These are phyloP conservation scores for Fusarium torreyae DNA, from an alignment of 2,329 filamentous ascomycete species.

Conservation along the genomic window DNA sequence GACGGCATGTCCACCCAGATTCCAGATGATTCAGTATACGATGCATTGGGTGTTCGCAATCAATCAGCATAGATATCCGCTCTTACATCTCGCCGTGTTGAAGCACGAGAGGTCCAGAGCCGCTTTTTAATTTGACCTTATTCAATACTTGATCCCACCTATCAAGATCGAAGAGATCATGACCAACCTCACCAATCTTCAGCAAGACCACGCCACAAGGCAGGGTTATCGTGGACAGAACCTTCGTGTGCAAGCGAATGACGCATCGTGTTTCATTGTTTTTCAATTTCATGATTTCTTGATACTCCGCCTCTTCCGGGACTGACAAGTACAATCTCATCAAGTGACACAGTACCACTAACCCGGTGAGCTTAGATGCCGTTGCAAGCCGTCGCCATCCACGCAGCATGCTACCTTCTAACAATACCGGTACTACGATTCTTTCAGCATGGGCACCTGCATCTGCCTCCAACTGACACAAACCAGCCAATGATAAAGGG, in stretches of 20 bases:
- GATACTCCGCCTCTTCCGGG: conserved; percentile 17
- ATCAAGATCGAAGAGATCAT: not conserved
- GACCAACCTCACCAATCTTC: not conserved
- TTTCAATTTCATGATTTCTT: conserved; percentile 5
- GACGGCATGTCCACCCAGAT: conserved; percentile 5
- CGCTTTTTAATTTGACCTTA: conserved; percentile 43
- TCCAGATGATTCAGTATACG: conserved; percentile 13
- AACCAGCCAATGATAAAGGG: conserved; percentile 9
- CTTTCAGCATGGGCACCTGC: not conserved
- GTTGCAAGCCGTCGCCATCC: conserved; percentile 38
- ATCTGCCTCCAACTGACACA: not conserved
- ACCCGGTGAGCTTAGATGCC: conserved; percentile 21
- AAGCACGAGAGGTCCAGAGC: conserved; percentile 24
- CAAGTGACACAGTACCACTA: conserved; percentile 35
- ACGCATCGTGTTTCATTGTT: not conserved
- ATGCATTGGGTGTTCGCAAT: conserved; percentile 39
- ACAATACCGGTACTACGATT: conserved; percentile 10
- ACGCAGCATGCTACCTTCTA: conserved; percentile 11
- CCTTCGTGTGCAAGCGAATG: conserved; percentile 1
- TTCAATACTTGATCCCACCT: conserved; percentile 18
- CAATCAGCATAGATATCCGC: conserved; percentile 51
- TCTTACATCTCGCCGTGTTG: conserved; percentile 24
- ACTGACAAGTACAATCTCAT: conserved; percentile 6
- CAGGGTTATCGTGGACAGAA: not conserved
- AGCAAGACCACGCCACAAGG: not conserved